Percentiles rank a stretch among this genome's conserved stretches.
phyloP scores from a whole-genome alignment of 805 yeast genomes.

The Ogataea sp. region DNA sequence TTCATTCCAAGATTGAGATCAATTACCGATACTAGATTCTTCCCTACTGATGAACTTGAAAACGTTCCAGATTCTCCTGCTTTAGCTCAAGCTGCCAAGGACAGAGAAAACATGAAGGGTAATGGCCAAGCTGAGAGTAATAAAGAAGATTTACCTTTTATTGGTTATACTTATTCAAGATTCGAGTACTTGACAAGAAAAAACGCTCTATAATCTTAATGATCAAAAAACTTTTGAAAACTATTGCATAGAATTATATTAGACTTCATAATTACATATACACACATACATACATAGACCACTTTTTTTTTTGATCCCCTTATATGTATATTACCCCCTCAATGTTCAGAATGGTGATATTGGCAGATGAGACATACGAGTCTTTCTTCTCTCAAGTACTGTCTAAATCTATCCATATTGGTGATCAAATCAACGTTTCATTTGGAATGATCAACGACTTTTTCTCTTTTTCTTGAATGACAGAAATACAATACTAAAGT shows the following conservation, averaged over 20 bases:
- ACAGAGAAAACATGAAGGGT: constrained; percentile 43
- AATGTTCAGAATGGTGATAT: constrained; percentile 87
- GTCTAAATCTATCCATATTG: constrained; percentile 59
- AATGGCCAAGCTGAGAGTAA: constrained; percentile 36
- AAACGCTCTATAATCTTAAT: constrained; percentile 37
- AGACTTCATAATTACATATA: background rate
- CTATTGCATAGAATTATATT: too few relatives aligned
- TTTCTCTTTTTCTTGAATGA: constrained; percentile 88
- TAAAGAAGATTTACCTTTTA: constrained; percentile 90
- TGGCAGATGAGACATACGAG: constrained; percentile 93
- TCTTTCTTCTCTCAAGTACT: constrained; percentile 67
- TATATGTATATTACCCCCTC: constrained; percentile 74
- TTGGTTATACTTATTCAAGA: constrained; percentile 93
- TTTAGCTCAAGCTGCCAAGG: constrained; percentile 56
- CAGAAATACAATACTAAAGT: constrained; percentile 86
- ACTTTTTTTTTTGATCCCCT: too few relatives aligned
- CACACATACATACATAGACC: background rate
- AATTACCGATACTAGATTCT: constrained; percentile 92
- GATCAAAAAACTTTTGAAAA: too few relatives aligned
- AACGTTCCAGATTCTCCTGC: constrained; percentile 90
- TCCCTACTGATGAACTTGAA: constrained; percentile 96
- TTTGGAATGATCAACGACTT: constrained; percentile 43
- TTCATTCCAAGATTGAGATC: constrained; percentile 87
- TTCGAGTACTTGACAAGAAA: constrained; percentile 86
- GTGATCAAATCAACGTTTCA: constrained; percentile 37